Evolutionary conservation across 1,284 basidiomycete species (phyloP).

Genomic region (Cutaneotrichosporon cavernicola): DNA sequence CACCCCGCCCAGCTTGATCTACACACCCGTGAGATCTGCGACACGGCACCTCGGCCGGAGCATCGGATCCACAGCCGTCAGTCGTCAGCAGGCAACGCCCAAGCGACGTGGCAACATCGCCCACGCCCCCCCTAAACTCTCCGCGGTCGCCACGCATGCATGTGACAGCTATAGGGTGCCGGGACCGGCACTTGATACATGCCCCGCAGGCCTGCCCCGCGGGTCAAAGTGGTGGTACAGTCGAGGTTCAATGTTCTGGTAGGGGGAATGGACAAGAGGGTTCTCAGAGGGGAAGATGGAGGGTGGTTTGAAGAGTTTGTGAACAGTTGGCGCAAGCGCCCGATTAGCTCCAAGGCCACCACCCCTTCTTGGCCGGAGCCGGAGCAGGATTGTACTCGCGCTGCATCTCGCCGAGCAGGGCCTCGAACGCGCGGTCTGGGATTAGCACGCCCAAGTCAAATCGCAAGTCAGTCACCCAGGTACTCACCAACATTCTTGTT

Average conservation of each 20-base stretch:
- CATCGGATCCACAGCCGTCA: too few relatives aligned
- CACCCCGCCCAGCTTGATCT: too few relatives aligned
- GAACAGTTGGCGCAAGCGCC: background rate
- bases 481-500: conserved; percentile 84
- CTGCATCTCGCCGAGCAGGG: conserved; percentile 77
- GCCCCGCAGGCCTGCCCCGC: conserved; percentile 9
- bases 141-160: conserved; percentile 11
- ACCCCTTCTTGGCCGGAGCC: conserved; percentile 49
- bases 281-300: background rate
- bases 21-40: too few relatives aligned
- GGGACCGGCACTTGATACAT: conserved; percentile 15
- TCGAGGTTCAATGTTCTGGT: conserved; percentile 13
- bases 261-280: conserved; percentile 6
- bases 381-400: conserved; percentile 51
- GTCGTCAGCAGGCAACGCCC: too few relatives aligned
- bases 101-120: background rate
- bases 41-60: too few relatives aligned
- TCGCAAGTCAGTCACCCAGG: background rate
- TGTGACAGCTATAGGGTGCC: conserved; percentile 5
- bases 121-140: background rate
- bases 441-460: conserved; percentile 2
- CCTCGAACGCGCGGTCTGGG: conserved; percentile 80
- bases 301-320: conserved; percentile 1
- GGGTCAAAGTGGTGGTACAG: conserved; percentile 18
- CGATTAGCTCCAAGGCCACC: conserved; percentile 32